These are phyloP conservation scores for Aspergillus cavernicola DNA, from an alignment of 495 filamentous ascomycete species.

Conservation along the genomic window DNA sequence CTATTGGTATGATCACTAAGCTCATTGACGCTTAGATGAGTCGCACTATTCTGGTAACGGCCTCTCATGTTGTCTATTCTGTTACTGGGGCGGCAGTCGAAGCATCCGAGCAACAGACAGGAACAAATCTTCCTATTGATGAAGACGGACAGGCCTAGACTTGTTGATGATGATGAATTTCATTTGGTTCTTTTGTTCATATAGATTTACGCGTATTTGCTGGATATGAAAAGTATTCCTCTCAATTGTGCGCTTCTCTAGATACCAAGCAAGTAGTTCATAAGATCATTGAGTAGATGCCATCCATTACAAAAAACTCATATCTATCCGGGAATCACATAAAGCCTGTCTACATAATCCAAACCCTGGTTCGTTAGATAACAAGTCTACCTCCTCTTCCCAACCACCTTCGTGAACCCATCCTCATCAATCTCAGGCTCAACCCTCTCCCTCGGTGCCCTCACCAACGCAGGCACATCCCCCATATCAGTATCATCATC, in stretches of 20 bases:
- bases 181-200: conserved; percentile 20
- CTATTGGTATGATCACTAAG: conserved; percentile 94
- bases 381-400: conserved; percentile 50
- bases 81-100: conserved; percentile 8
- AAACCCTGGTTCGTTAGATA: neutral
- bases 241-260: neutral
- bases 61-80: neutral
- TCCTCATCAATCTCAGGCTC: conserved; percentile 86
- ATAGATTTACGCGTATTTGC: conserved; percentile 23
- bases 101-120: neutral
- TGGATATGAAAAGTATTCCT: conserved; percentile 21
- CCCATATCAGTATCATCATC: conserved; percentile 68
- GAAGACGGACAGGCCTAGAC: neutral
- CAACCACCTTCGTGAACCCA: conserved; percentile 85
- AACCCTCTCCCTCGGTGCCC: conserved; percentile 57
- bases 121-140: no score
- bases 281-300: conserved; percentile 3
- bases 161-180: conserved; percentile 42
- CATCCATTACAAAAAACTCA: conserved; percentile 2
- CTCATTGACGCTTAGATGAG: conserved; percentile 48
- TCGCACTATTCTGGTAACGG: neutral
- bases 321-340: conserved; percentile 10
- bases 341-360: neutral
- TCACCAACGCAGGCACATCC: conserved; percentile 61
- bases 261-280: no score